Base-by-base conservation (phyloP, 2,329 filamentous ascomycete species). In the Curvularia verruculosa region DNA sequence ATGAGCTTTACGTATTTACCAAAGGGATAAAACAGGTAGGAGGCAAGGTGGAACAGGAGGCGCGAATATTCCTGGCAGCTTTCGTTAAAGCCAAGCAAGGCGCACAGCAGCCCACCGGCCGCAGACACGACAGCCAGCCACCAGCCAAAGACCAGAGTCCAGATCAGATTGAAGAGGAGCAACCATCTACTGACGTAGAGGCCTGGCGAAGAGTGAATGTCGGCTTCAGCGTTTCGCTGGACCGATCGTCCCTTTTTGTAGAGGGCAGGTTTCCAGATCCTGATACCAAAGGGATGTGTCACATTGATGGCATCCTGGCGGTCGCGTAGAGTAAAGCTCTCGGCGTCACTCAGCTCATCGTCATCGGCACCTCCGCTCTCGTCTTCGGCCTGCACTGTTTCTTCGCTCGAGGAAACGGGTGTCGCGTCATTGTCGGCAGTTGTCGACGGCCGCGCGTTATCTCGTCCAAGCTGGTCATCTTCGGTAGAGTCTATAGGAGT, bases 161-260 rank as follows among this genome's bases (percentile, higher is more conserved):
- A 99, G 29, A 92, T 76, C 45, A 94, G 77, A 72, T 99, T 99
- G 80, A 96, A 96, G 57, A 96, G 81, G 50, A 95, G 84, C 40
- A 99, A 82, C 87, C 93, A 93, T 58, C 79, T 86, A 77, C 87
- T 94, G 61, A 98, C 94, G 66, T 87, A 88, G 18, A 91, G 90
- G 21, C 95, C 95, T 0, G 95, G 95, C 1, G 91, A 88, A 3
- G 94, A 98, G 79, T 99, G 95, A 57, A 99, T 98, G 75, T 99
- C 95, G 13, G 90, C 93, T 78, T 98, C 94, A 5, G 95, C 95
- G 45, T 89, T 96, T 77, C 96, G 95, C 75, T 98, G 92, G 36
- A 99, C 96, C 1, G 95, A 99, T 54, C 95, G 88, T 68, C 90
- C 89, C 78, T 99, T 99, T 79, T 99, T 99, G 84, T 99, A 99